Conservation (phyloP, 805 yeast genomes). For the Sungouiella blattae region DNA sequence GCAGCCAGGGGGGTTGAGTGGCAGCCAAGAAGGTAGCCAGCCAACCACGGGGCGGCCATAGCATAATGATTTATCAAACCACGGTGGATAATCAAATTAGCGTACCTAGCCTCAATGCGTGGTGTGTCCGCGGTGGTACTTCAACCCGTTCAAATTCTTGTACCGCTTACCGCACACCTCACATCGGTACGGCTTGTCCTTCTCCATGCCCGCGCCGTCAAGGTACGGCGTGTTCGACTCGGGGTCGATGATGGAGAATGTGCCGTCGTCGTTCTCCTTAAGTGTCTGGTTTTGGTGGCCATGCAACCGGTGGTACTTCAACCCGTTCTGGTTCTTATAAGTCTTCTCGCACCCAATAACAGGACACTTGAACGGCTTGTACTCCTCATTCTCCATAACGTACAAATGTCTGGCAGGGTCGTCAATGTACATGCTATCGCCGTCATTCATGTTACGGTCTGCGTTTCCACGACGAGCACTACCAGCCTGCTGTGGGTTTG, state of each 20-base stretch:
- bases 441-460: conserved; percentile 23
- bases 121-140: conserved; percentile 97
- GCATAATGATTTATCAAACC: no score
- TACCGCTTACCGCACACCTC: conserved; percentile 98
- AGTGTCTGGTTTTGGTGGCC: conserved; percentile 96
- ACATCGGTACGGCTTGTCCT: conserved; percentile 97
- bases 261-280: conserved; percentile 88
- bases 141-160: conserved; percentile 92
- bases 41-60: no score
- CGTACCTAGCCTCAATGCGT: conserved; percentile 60
- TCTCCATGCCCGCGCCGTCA: conserved; percentile 92
- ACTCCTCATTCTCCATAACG: conserved; percentile 87
- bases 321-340: conserved; percentile 95
- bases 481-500: conserved; percentile 8
- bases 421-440: conserved; percentile 76
- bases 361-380: conserved; percentile 95
- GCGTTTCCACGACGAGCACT: conserved; percentile 14
- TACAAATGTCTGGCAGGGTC: conserved; percentile 95
- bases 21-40: no score
- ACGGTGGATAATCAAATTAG: no score
- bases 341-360: conserved; percentile 98
- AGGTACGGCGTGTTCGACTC: conserved; percentile 83
- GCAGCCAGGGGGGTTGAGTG: no score
- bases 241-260: conserved; percentile 89
- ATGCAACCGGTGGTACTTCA: conserved; percentile 91